These are phyloP conservation scores for Pseudophaeomoniella oleicola DNA, from an alignment of 2,329 filamentous ascomycete genomes.

Conservation along the genomic window DNA sequence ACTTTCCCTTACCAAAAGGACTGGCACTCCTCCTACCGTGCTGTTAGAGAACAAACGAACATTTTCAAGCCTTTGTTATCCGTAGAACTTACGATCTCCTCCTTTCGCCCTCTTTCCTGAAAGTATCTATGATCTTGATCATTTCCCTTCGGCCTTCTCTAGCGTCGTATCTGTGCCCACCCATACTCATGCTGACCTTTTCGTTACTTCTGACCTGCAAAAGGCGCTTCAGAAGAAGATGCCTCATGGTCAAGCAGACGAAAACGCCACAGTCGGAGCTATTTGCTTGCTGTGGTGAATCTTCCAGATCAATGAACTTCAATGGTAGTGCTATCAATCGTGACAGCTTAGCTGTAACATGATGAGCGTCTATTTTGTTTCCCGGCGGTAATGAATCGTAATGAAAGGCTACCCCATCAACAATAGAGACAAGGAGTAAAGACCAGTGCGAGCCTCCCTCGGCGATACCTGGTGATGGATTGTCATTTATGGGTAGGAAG, in stretches of 20 bases:
- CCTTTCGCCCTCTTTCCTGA: slow-evolving; percentile 76
- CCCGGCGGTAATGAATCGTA: slow-evolving; percentile 74
- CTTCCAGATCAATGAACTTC: slow-evolving; percentile 62
- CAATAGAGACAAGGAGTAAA: slow-evolving; percentile 70
- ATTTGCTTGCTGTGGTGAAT: slow-evolving; percentile 84
- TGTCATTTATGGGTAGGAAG: slow-evolving; percentile 92
- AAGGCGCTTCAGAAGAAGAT: slow-evolving; percentile 74
- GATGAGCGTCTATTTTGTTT: slow-evolving; percentile 60
- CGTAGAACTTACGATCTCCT: slow-evolving; percentile 56
- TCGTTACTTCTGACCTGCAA: slow-evolving; percentile 64
- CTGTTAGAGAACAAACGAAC: neutral
- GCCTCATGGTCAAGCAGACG: slow-evolving; percentile 88
- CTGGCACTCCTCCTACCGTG: neutral
- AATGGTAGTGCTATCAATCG: slow-evolving; percentile 57
- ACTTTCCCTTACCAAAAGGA: slow-evolving; percentile 1
- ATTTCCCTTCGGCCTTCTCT: slow-evolving; percentile 75
- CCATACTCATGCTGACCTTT: slow-evolving; percentile 91
- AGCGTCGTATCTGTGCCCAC: slow-evolving; percentile 70
- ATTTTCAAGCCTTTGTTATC: neutral
- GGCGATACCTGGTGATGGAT: slow-evolving; percentile 56
- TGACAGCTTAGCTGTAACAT: slow-evolving; percentile 54
- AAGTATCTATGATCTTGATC: slow-evolving; percentile 70
- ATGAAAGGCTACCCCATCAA: slow-evolving; percentile 88
- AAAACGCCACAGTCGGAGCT: slow-evolving; percentile 89
- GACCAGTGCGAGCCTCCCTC: slow-evolving; percentile 95